phyloP scores from a whole-genome alignment of 257 asterid species.

The Nicotiana tabacum region DNA sequence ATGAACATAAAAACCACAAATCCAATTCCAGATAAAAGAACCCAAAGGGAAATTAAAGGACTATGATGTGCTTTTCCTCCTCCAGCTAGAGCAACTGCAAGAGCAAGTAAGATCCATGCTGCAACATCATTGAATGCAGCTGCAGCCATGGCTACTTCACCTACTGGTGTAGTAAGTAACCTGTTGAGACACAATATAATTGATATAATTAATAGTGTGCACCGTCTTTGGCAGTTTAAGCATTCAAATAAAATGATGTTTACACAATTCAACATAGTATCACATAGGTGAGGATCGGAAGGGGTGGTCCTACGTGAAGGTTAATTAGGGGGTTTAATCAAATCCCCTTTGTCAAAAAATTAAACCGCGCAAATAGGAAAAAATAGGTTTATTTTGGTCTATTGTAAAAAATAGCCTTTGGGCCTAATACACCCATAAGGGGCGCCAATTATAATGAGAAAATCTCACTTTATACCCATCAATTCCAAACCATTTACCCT shows the following conservation, averaged over 20 bases:
- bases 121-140: constrained; percentile 61
- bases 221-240: background rate
- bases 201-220: background rate
- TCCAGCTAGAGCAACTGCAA: constrained; percentile 55
- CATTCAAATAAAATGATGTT: background rate
- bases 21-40: constrained; percentile 37
- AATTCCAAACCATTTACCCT: no score
- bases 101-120: constrained; percentile 66
- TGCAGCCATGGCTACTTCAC: constrained; percentile 67
- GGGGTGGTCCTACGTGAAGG: no score
- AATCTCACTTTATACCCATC: no score
- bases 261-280: background rate
- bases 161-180: constrained; percentile 50
- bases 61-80: constrained; percentile 31
- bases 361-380: no score
- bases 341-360: no score
- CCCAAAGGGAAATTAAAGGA: constrained; percentile 47
- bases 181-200: constrained; percentile 9
- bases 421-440: no score
- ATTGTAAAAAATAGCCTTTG: no score
- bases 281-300: no score
- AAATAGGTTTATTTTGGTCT: no score
- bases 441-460: no score
- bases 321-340: no score
- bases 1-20: constrained; percentile 43